These are phyloP conservation scores for Gardenia jasminoides DNA, from an alignment of 257 asterid species.

Conservation along the genomic window DNA sequence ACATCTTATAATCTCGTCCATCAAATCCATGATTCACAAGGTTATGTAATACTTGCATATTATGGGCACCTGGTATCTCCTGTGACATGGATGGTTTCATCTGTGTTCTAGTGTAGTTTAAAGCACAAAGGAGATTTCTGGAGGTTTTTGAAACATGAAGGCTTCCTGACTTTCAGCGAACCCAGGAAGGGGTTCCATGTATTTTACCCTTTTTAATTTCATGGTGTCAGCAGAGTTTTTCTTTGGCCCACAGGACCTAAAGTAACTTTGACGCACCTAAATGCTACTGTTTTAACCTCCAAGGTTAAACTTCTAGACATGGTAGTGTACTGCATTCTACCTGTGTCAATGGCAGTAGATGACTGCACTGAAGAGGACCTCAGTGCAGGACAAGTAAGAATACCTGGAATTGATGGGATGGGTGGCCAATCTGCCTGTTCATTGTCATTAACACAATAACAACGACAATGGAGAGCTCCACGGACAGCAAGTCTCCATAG, in stretches of 20 bases:
- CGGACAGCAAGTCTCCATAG: slow-evolving; percentile 15
- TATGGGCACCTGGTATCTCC: too few relatives aligned
- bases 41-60: too few relatives aligned
- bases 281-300: neutral
- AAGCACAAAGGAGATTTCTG: too few relatives aligned
- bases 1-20: neutral
- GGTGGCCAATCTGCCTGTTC: slow-evolving; percentile 3
- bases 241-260: neutral
- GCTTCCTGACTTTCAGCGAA: too few relatives aligned
- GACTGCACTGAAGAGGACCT: neutral
- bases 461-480: slow-evolving; percentile 16
- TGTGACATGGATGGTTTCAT: too few relatives aligned
- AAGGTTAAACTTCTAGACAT: neutral
- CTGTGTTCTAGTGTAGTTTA: too few relatives aligned
- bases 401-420: neutral
- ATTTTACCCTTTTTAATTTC: too few relatives aligned
- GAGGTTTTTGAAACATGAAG: too few relatives aligned
- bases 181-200: too few relatives aligned
- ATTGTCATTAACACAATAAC: slow-evolving; percentile 15
- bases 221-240: neutral
- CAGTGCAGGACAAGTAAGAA: neutral
- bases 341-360: too few relatives aligned
- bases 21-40: neutral
- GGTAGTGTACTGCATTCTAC: neutral
- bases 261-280: neutral